Evolutionary conservation across 768 basidiomycete genomes (phyloP).

Genomic region (Termitomyces sp.): DNA sequence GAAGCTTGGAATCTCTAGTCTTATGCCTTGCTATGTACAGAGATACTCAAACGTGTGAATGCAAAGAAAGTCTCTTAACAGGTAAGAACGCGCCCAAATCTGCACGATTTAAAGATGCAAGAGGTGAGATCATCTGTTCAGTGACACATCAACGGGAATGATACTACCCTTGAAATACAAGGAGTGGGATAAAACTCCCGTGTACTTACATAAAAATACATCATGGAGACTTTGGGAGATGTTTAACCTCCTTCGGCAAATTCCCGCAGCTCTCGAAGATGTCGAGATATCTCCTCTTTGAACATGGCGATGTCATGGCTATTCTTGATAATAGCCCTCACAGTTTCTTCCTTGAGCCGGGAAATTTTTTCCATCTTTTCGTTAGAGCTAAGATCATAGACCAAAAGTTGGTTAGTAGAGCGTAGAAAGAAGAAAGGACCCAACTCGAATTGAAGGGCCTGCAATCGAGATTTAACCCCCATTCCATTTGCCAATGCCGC

Average conservation of each 20-base stretch:
- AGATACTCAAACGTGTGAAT: too few relatives aligned
- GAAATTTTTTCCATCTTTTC: constrained; percentile 75
- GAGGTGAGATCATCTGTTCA: too few relatives aligned
- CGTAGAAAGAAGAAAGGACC: constrained; percentile 16
- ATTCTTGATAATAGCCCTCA: constrained; percentile 78
- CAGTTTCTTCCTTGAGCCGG: constrained; percentile 72
- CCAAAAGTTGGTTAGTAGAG: constrained; percentile 1
- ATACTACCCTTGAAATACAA: too few relatives aligned
- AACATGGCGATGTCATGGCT: constrained; percentile 80
- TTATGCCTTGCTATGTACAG: too few relatives aligned
- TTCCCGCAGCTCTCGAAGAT: constrained; percentile 61
- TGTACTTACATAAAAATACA: background rate
- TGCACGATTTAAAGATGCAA: too few relatives aligned
- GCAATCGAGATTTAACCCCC: constrained; percentile 73
- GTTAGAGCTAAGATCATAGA: constrained; percentile 46
- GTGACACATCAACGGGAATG: too few relatives aligned
- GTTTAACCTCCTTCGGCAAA: constrained; percentile 41
- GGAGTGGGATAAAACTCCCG: too few relatives aligned
- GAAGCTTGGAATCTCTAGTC: too few relatives aligned
- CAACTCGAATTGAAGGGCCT: constrained; percentile 73
- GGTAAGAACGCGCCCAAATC: too few relatives aligned
- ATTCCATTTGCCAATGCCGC: constrained; percentile 78
- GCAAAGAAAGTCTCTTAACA: too few relatives aligned
- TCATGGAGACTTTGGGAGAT: background rate
- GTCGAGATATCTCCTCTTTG: constrained; percentile 71